Conservation (phyloP, 208 protist species). For the Phytomonas francai region DNA sequence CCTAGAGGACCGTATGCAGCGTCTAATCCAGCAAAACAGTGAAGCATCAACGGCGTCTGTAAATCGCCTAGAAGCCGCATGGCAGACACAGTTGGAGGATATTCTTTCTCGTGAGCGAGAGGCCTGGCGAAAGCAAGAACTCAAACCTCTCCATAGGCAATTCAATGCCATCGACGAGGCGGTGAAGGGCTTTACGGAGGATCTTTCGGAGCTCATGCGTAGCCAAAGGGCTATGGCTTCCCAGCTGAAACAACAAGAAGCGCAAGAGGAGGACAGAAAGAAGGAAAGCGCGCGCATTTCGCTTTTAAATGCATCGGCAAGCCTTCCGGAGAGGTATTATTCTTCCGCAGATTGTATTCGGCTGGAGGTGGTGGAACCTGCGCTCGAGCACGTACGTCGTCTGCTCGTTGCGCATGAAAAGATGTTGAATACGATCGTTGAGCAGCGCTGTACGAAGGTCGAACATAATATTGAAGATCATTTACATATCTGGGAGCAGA, state of each 20-base stretch:
- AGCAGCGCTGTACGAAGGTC: constrained; percentile 50
- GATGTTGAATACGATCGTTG: constrained; percentile 52
- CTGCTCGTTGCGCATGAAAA: constrained; percentile 65
- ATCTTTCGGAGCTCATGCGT: background rate
- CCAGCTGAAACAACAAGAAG: background rate
- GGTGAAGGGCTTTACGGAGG: background rate
- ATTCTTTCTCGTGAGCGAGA: too few relatives aligned
- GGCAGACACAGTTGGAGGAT: too few relatives aligned
- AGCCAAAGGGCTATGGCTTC: background rate
- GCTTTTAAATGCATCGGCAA: background rate
- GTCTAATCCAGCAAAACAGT: too few relatives aligned
- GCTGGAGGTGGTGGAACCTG: constrained; percentile 41
- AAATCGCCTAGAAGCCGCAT: too few relatives aligned
- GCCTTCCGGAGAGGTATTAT: background rate
- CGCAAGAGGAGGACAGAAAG: background rate
- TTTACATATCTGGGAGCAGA: constrained; percentile 39
- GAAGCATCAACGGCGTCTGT: too few relatives aligned
- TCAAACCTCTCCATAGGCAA: too few relatives aligned
- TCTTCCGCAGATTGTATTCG: constrained; percentile 19
- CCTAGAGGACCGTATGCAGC: too few relatives aligned
- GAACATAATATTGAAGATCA: constrained; percentile 24
- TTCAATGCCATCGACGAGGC: background rate
- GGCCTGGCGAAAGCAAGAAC: too few relatives aligned
- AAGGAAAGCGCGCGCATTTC: too few relatives aligned
- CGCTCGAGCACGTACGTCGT: constrained; percentile 61